Evolutionary conservation across 208 protist genomes (phyloP).

Genomic region (Paratrypanosoma confusum): DNA sequence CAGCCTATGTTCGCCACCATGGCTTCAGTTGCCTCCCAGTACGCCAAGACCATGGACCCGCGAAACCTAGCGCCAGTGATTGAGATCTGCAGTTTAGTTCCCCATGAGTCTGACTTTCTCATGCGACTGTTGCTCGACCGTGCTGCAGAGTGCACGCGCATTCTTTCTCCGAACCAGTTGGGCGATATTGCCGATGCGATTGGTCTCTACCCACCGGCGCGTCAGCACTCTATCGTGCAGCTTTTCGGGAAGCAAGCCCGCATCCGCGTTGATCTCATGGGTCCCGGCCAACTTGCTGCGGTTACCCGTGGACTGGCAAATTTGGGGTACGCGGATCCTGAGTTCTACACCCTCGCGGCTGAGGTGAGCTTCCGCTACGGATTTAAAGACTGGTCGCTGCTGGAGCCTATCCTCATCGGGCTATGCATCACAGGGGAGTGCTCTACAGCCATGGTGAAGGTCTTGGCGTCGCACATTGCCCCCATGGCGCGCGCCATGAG

Average conservation of each 20-base stretch:
- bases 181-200: constrained; percentile 56
- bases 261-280: constrained; percentile 68
- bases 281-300: constrained; percentile 22
- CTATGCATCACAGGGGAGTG: constrained; percentile 32
- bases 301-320: constrained; percentile 52
- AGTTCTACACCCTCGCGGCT: constrained; percentile 61
- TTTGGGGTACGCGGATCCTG: constrained; percentile 59
- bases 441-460: constrained; percentile 30
- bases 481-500: constrained; percentile 63
- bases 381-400: constrained; percentile 53
- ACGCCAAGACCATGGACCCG: constrained; percentile 28
- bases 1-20: constrained; percentile 57
- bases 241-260: constrained; percentile 58
- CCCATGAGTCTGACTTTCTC: constrained; percentile 37
- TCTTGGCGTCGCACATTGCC: constrained; percentile 47
- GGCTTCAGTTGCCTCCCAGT: constrained; percentile 23
- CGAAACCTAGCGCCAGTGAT: constrained; percentile 56
- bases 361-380: constrained; percentile 60
- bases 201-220: constrained; percentile 58
- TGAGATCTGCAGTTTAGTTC: constrained; percentile 68
- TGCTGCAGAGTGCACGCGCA: constrained; percentile 41
- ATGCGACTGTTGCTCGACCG: constrained; percentile 61
- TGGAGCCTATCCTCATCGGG: constrained; percentile 74
- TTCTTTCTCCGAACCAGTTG: constrained; percentile 48
- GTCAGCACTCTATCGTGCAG: constrained; percentile 37